Percentiles rank a stretch among this genome's conserved stretches.
phyloP scores from a whole-genome alignment of 2,329 filamentous ascomycete species.

The Magnaporthiopsis incrustans region DNA sequence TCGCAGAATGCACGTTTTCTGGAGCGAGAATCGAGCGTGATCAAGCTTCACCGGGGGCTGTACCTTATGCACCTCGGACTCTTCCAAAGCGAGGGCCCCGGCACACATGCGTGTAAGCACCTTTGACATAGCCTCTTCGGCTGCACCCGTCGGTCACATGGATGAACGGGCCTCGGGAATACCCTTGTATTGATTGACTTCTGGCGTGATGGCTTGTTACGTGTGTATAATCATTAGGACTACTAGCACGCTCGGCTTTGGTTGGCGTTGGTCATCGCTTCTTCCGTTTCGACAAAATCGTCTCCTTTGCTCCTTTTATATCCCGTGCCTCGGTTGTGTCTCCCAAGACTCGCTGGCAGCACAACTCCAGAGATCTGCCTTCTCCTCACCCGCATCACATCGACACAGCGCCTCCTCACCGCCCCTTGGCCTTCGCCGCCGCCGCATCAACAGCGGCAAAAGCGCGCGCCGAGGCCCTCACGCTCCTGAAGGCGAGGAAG shows the following conservation, averaged over 20 bases:
- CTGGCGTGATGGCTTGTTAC: neutral
- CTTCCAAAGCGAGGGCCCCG: no score
- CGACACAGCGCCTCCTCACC: neutral
- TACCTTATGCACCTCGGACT: no score
- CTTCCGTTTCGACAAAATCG: neutral
- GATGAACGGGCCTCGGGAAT: neutral
- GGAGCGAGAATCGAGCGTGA: neutral
- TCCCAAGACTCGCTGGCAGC: neutral
- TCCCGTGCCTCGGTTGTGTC: neutral
- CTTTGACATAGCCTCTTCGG: neutral
- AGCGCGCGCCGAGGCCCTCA: constrained; percentile 12
- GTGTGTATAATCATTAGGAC: neutral
- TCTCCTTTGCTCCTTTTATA: no score
- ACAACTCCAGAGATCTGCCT: rapidly evolving
- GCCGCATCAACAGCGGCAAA: neutral
- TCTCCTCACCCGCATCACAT: no score
- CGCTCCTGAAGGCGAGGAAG: constrained; percentile 23
- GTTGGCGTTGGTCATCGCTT: neutral
- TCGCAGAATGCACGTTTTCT: neutral
- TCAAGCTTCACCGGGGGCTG: neutral
- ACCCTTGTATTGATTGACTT: neutral
- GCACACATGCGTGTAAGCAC: neutral
- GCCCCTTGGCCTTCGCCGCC: neutral
- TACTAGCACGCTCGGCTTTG: neutral
- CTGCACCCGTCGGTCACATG: neutral